Percentiles rank a stretch among this genome's conserved stretches.
Evolutionary conservation across 2,329 filamentous ascomycete species (phyloP).

Genomic region (Shiraia sp.): DNA sequence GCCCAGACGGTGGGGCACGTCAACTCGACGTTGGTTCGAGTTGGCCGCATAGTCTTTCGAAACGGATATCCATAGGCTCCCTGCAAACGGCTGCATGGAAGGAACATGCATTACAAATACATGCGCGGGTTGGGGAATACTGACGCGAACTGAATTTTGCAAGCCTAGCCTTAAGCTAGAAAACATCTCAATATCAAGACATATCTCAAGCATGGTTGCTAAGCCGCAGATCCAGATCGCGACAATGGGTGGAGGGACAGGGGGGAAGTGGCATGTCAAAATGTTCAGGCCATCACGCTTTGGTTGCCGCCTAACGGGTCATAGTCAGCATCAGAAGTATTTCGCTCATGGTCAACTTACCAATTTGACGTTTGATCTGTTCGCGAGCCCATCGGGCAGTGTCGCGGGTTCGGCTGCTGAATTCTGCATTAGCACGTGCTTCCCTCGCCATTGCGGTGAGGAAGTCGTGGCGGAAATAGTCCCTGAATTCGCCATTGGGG

Average conservation of each 20-base stretch:
- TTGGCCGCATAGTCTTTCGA: too few species aligned
- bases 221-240: conserved; percentile 15
- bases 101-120: neutral
- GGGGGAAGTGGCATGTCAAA: conserved; percentile 7
- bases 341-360: conserved; percentile 30
- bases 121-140: neutral
- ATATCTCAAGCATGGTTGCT: conserved; percentile 18
- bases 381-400: conserved; percentile 97
- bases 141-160: conserved; percentile 4
- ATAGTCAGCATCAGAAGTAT: too few species aligned
- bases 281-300: conserved; percentile 42
- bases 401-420: conserved; percentile 80
- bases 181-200: conserved; percentile 6
- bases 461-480: conserved; percentile 90
- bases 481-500: conserved; percentile 82
- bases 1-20: conserved; percentile 4
- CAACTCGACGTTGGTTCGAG: conserved; percentile 4
- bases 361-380: conserved; percentile 89
- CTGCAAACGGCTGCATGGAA: neutral
- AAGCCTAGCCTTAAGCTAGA: conserved; percentile 21
- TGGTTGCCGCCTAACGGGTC: conserved; percentile 35
- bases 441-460: conserved; percentile 88
- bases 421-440: conserved; percentile 86
- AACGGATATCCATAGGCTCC: too few species aligned
- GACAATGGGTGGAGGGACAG: conserved; percentile 9